Conservation (phyloP, 768 basidiomycete species). For the Lactarius tabidus region DNA sequence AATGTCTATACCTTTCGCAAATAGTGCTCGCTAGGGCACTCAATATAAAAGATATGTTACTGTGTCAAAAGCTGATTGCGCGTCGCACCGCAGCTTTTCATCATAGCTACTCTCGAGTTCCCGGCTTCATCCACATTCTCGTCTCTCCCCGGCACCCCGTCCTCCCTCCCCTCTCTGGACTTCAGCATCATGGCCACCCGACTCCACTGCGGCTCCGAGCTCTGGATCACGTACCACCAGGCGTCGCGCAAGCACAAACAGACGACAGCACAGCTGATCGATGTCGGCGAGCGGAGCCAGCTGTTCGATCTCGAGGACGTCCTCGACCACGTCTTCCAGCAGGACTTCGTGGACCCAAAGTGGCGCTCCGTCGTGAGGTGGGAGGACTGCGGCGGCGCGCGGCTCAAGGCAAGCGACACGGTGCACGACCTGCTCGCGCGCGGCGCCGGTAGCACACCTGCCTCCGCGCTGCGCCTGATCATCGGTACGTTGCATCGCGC, state of each 20-base stretch:
- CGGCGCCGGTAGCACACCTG: constrained; percentile 42
- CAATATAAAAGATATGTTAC: not conserved
- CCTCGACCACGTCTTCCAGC: constrained; percentile 42
- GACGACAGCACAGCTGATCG: constrained; percentile 45
- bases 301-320: constrained; percentile 46
- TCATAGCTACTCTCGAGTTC: constrained; percentile 2
- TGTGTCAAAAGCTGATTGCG: not conserved
- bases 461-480: constrained; percentile 43
- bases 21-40: not conserved
- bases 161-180: constrained; percentile 4
- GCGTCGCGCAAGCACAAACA: constrained; percentile 41
- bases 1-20: too few species aligned
- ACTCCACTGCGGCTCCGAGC: constrained; percentile 30
- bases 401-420: constrained; percentile 35
- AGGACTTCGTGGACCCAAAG: constrained; percentile 45
- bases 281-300: constrained; percentile 40
- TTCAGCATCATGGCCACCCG: not conserved
- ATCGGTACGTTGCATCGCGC: constrained; percentile 37
- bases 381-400: constrained; percentile 39
- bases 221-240: constrained; percentile 49
- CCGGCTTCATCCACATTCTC: not conserved
- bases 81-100: not conserved
- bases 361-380: constrained; percentile 42
- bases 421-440: constrained; percentile 38
- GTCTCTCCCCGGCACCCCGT: not conserved